These are phyloP conservation scores for Talaromyces sp. DNA, from an alignment of 2,329 filamentous ascomycete species.

Conservation along the genomic window DNA sequence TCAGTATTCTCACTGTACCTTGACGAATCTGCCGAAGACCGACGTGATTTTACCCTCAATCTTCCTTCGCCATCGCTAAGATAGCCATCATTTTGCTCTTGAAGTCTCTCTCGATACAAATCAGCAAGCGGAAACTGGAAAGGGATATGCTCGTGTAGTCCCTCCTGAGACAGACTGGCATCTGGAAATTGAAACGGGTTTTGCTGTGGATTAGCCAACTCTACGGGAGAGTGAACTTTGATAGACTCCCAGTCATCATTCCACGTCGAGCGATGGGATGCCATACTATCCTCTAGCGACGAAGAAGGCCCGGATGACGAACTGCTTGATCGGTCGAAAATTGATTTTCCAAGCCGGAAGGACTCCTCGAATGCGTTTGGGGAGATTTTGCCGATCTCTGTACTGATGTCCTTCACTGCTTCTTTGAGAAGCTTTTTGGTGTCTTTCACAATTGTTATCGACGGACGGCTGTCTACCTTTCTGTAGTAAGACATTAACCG, in stretches of 20 bases:
- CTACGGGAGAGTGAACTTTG: not conserved
- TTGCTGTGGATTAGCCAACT: not conserved
- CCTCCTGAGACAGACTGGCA: slow-evolving; percentile 32
- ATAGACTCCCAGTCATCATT: slow-evolving; percentile 28
- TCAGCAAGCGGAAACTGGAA: slow-evolving; percentile 30
- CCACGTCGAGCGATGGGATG: slow-evolving; percentile 33
- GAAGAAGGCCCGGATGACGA: slow-evolving; percentile 43
- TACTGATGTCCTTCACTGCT: slow-evolving; percentile 35
- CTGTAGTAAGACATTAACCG: slow-evolving; percentile 40
- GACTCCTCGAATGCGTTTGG: slow-evolving; percentile 42
- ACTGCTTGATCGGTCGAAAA: slow-evolving; percentile 47
- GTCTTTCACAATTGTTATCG: slow-evolving; percentile 28
- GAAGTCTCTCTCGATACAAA: slow-evolving; percentile 29
- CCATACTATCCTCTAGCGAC: slow-evolving; percentile 34
- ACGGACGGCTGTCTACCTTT: slow-evolving; percentile 20
- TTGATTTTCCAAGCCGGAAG: slow-evolving; percentile 38
- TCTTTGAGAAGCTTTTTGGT: slow-evolving; percentile 35
- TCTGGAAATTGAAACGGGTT: slow-evolving; percentile 29
- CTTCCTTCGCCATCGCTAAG: slow-evolving; percentile 32
- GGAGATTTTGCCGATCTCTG: slow-evolving; percentile 42
- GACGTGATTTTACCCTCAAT: slow-evolving; percentile 17
- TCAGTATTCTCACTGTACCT: slow-evolving; percentile 29
- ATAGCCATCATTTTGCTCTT: slow-evolving; percentile 32
- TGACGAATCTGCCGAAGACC: slow-evolving; percentile 29
- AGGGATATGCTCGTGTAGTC: slow-evolving; percentile 9